phyloP scores from a whole-genome alignment of 2,329 filamentous ascomycete species.

The Botrytis pseudocinerea region DNA sequence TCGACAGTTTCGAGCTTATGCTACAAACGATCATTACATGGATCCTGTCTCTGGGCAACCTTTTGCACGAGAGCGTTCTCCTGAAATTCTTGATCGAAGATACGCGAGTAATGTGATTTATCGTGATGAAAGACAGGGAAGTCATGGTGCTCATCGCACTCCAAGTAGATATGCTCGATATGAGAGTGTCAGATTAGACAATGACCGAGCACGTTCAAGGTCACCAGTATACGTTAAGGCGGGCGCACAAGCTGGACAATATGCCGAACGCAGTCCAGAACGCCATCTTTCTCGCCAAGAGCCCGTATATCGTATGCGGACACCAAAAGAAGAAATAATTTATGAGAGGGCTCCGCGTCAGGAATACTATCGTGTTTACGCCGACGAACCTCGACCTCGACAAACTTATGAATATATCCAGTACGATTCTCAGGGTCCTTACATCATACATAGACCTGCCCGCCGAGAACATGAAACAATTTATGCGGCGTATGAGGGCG shows the following conservation, averaged over 20 bases:
- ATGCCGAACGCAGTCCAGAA: conserved; percentile 41
- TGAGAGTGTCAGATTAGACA: conserved; percentile 40
- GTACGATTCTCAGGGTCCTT: conserved; percentile 49
- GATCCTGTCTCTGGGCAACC: conserved; percentile 27
- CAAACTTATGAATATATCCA: conserved; percentile 48
- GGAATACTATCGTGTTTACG: conserved; percentile 43
- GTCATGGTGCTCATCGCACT: conserved; percentile 35
- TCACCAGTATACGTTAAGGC: conserved; percentile 42
- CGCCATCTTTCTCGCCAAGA: conserved; percentile 35
- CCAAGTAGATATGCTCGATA: conserved; percentile 41
- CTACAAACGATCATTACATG: conserved; percentile 36
- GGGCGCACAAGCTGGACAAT: conserved; percentile 35
- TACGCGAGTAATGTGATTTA: conserved; percentile 42
- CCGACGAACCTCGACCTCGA: conserved; percentile 39
- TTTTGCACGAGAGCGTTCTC: conserved; percentile 36
- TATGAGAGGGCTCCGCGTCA: conserved; percentile 40
- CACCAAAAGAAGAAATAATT: conserved; percentile 35
- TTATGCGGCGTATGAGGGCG: conserved; percentile 38
- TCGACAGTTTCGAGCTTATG: conserved; percentile 31
- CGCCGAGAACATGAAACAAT: conserved; percentile 40
- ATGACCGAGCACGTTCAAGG: conserved; percentile 40
- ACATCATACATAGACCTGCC: conserved; percentile 49
- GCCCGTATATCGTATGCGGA: conserved; percentile 39
- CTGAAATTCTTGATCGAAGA: conserved; percentile 40
- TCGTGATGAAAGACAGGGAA: conserved; percentile 40